These are phyloP conservation scores for Rheum nobile DNA, from an alignment of 148 eudicot genomes.

Conservation along the genomic window DNA sequence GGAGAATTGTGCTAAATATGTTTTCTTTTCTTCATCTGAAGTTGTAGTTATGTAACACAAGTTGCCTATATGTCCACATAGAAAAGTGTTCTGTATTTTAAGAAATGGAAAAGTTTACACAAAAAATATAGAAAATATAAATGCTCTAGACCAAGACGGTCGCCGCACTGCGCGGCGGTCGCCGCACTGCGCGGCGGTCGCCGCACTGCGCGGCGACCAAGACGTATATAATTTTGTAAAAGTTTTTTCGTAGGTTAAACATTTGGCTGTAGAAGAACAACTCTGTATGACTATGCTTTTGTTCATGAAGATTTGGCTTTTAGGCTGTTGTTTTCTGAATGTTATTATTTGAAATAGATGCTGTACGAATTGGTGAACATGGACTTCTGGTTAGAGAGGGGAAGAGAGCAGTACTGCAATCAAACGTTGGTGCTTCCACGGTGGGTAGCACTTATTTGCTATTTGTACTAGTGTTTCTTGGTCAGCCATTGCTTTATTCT, in stretches of 20 bases:
- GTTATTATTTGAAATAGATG: not conserved
- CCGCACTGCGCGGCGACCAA: too few relatives aligned
- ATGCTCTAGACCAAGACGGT: not conserved
- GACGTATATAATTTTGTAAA: not conserved
- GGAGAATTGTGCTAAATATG: not conserved
- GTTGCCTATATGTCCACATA: not conserved
- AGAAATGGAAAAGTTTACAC: not conserved
- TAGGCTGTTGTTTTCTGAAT: not conserved
- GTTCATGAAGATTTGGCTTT: not conserved
- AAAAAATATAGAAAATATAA: not conserved
- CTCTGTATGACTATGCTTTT: not conserved
- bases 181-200: too few relatives aligned
- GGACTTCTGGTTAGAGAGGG: not conserved
- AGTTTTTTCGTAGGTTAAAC: not conserved
- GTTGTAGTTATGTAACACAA: not conserved
- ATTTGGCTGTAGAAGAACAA: not conserved
- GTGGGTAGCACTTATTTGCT: not conserved
- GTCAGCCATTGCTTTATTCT: not conserved
- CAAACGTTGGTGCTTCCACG: not conserved
- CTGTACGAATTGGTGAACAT: slow-evolving; percentile 1
- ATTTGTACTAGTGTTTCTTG: not conserved
- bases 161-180: too few relatives aligned
- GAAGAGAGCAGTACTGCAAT: slow-evolving; percentile 2
- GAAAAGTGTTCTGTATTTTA: not conserved
- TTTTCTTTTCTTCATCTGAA: not conserved